phyloP scores from a whole-genome alignment of 108 stramenopile species.

The Craspedostauros australis region DNA sequence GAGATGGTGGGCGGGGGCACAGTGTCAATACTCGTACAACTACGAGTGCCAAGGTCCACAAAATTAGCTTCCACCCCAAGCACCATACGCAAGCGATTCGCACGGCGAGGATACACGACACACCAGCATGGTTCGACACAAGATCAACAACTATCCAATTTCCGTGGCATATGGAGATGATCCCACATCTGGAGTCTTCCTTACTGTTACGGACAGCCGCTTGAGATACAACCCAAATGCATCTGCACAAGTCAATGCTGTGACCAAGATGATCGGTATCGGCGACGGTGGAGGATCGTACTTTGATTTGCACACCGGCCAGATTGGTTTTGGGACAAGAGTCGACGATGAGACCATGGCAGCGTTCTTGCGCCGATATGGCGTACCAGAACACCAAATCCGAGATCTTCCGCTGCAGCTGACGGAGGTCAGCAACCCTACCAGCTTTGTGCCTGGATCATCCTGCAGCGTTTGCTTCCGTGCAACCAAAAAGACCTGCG shows the following conservation, averaged over 20 bases:
- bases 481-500: no score
- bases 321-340: background rate
- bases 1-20: no score
- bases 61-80: no score
- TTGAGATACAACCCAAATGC: background rate
- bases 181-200: background rate
- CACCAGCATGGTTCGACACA: no score
- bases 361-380: background rate
- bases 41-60: no score
- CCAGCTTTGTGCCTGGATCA: no score
- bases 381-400: background rate
- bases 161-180: no score
- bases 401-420: background rate
- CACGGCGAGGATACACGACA: no score
- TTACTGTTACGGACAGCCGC: background rate
- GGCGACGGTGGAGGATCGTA: background rate
- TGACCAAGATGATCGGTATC: background rate
- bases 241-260: background rate
- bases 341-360: background rate
- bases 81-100: no score
- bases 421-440: background rate
- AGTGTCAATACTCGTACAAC: no score
- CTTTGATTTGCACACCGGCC: slow-evolving; percentile 1
- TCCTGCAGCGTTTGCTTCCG: no score
- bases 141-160: no score